These are phyloP conservation scores for Hyparrhenia diplandra DNA, from an alignment of 176 grass and related monocot species.

Conservation along the genomic window DNA sequence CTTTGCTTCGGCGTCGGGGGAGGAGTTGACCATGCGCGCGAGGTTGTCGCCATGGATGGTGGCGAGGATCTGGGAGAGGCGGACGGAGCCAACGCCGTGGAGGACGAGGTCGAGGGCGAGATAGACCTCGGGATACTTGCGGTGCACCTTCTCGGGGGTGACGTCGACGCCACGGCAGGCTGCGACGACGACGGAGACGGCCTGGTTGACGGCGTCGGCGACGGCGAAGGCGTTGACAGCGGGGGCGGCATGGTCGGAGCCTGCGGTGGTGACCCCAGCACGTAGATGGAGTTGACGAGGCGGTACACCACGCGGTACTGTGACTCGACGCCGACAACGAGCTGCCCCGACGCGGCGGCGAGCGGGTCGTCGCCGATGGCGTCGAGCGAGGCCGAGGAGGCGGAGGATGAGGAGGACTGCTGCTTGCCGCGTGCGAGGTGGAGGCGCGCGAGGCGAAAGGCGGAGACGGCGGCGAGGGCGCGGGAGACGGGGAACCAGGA, in stretches of 20 bases:
- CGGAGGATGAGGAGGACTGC: constrained; percentile 14
- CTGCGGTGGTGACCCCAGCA: constrained; percentile 85
- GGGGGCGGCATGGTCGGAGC: constrained; percentile 59
- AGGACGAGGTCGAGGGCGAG: constrained; percentile 96
- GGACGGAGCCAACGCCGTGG: constrained; percentile 76
- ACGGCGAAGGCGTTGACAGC: constrained; percentile 84
- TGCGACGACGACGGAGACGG: constrained; percentile 78
- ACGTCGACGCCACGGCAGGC: constrained; percentile 91
- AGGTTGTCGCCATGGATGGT: constrained; percentile 98
- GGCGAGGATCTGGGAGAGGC: constrained; percentile 83
- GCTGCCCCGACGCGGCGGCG: constrained; percentile 73
- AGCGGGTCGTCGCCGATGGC: constrained; percentile 92
- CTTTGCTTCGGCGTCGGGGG: constrained; percentile 69
- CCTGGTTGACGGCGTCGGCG: constrained; percentile 95
- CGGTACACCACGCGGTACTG: constrained; percentile 97
- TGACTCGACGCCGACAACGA: constrained; percentile 94
- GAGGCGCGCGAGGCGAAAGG: constrained; percentile 86
- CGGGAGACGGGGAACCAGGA: constrained; percentile 97
- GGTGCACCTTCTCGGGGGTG: constrained; percentile 88
- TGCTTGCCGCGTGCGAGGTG: constrained; percentile 50
- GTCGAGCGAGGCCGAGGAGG: constrained; percentile 20
- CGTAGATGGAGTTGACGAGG: constrained; percentile 95
- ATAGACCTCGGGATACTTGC: constrained; percentile 97
- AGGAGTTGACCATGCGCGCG: constrained; percentile 86
- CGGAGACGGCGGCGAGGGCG: constrained; percentile 89